These are phyloP conservation scores for Fraxinus baroniana DNA, from an alignment of 305 asterid genomes.

Conservation along the genomic window DNA sequence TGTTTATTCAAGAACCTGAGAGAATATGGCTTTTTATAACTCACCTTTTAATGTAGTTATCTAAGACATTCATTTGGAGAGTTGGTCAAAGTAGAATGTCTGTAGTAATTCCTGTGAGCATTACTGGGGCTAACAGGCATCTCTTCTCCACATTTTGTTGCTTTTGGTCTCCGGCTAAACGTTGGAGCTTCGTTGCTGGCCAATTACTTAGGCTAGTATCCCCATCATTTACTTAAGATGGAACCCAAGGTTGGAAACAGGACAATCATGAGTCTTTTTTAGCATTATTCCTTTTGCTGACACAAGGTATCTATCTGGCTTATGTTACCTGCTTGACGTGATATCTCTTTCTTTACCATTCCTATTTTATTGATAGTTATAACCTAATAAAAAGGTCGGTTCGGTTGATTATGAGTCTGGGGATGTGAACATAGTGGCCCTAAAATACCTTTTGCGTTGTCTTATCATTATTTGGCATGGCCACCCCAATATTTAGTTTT, in stretches of 20 bases:
- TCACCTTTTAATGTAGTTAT: background rate
- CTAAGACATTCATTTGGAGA: background rate
- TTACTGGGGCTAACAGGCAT: background rate
- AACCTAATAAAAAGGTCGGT: no score
- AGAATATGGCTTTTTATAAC: background rate
- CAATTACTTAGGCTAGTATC: slow-evolving; percentile 1
- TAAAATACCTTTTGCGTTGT: no score
- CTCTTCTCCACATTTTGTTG: background rate
- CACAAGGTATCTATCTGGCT: slow-evolving; percentile 9
- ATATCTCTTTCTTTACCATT: no score
- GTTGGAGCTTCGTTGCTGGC: slow-evolving; percentile 13
- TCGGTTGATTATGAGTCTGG: no score
- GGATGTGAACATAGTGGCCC: no score
- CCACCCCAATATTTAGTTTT: slow-evolving; percentile 2
- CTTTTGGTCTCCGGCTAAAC: background rate
- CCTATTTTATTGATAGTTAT: no score
- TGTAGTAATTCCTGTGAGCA: background rate
- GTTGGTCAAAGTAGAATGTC: background rate
- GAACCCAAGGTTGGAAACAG: background rate
- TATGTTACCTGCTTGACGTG: slow-evolving; percentile 13
- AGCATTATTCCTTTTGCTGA: background rate
- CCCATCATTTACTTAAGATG: slow-evolving; percentile 17
- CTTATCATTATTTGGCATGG: slow-evolving; percentile 14
- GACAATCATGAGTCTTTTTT: background rate
- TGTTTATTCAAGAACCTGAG: background rate